Percentiles rank a stretch among this genome's conserved stretches.
Conservation (phyloP, 2,329 filamentous ascomycete species). For the Colletotrichum tropicale region DNA sequence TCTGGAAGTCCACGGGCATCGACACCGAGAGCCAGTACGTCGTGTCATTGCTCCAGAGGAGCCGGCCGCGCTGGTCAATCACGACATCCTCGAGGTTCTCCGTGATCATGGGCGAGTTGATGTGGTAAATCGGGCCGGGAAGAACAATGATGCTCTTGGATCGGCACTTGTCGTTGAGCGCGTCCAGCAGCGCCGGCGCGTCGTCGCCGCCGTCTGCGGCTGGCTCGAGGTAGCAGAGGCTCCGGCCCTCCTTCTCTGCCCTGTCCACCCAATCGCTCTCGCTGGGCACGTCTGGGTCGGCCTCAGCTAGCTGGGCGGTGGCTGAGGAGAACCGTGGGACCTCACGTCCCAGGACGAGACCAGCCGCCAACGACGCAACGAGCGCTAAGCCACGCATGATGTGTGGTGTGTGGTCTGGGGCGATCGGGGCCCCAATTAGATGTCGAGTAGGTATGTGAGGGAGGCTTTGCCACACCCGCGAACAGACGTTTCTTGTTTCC, state of each 20-base stretch:
- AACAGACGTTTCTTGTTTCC: not conserved
- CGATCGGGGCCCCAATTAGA: not conserved
- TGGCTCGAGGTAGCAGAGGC: slow-evolving; percentile 33
- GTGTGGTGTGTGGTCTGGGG: not conserved
- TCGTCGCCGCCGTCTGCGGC: slow-evolving; percentile 31
- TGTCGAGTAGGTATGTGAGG: not conserved
- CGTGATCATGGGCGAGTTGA: slow-evolving; percentile 39
- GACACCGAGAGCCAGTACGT: slow-evolving; percentile 57
- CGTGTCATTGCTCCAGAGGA: slow-evolving; percentile 49
- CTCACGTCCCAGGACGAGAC: not conserved
- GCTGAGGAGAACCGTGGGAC: not conserved
- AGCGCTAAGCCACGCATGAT: slow-evolving; percentile 2
- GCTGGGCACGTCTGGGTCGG: not conserved
- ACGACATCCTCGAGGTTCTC: slow-evolving; percentile 36
- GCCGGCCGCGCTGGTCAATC: slow-evolving; percentile 45
- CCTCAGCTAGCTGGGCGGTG: not conserved
- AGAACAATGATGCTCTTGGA: slow-evolving; percentile 34
- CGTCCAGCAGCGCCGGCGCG: slow-evolving; percentile 32
- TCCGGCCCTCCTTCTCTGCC: slow-evolving; percentile 35
- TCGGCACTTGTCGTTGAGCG: slow-evolving; percentile 34
- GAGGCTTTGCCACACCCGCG: not conserved
- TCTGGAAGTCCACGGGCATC: slow-evolving; percentile 57
- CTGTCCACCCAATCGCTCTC: slow-evolving; percentile 31
- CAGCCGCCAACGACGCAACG: not conserved
- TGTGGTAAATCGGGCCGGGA: slow-evolving; percentile 36